Percentiles rank a stretch among this genome's conserved stretches.
phyloP scores from a whole-genome alignment of 192 early-diverging fungal species.

The Coemansia sp. region DNA sequence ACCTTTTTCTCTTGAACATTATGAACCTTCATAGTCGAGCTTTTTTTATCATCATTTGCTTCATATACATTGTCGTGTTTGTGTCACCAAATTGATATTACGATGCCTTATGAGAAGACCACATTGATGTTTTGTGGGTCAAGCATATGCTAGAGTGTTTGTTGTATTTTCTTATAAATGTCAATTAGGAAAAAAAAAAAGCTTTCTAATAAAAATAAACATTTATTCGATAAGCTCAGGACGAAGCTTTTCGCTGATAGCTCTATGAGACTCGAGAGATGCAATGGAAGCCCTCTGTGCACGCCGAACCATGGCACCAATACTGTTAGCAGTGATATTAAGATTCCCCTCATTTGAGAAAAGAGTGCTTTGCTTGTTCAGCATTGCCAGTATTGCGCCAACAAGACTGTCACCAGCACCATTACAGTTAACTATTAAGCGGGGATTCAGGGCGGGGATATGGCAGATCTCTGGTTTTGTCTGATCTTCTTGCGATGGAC shows the following conservation, averaged over 20 bases:
- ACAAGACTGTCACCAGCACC: slow-evolving; percentile 63
- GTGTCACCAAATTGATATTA: too few relatives aligned
- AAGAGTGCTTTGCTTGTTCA: slow-evolving; percentile 3
- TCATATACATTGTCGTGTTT: too few relatives aligned
- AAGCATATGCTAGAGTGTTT: too few relatives aligned
- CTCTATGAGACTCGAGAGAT: slow-evolving; percentile 31
- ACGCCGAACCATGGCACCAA: slow-evolving; percentile 22
- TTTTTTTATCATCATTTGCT: too few relatives aligned
- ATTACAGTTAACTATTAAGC: slow-evolving; percentile 26
- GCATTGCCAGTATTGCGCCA: slow-evolving; percentile 60
- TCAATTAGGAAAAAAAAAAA: too few relatives aligned
- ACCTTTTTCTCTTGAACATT: too few relatives aligned
- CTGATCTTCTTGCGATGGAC: slow-evolving; percentile 11
- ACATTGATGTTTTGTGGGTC: too few relatives aligned
- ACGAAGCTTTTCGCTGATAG: slow-evolving; percentile 30
- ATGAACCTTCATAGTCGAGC: too few relatives aligned
- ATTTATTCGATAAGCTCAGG: slow-evolving; percentile 10
- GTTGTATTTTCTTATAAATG: too few relatives aligned
- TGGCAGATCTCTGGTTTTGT: slow-evolving; percentile 10
- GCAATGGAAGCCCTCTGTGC: slow-evolving; percentile 42
- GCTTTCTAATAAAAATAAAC: too few relatives aligned
- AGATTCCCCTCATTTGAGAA: slow-evolving; percentile 6
- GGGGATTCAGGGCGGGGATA: slow-evolving; percentile 19
- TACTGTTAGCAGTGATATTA: slow-evolving; percentile 5
- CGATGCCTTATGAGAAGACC: too few relatives aligned